Evolutionary conservation across 1,139 yeast species (phyloP).

Genomic region (Debaryomyces psychrophilus): DNA sequence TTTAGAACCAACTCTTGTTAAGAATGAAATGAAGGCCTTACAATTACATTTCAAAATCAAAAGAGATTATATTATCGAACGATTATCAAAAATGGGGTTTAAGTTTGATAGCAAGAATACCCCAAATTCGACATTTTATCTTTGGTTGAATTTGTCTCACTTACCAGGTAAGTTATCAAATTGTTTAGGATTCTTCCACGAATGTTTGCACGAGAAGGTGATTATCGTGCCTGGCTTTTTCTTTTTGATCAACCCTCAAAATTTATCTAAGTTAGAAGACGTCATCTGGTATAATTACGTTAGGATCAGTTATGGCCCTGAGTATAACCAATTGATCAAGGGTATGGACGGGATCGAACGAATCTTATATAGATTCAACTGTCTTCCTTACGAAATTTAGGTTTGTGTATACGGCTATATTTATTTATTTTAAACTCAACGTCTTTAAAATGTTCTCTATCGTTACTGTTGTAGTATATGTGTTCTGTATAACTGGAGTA

Average conservation of each 20-base stretch:
- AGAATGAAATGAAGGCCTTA: constrained; percentile 60
- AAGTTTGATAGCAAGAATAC: constrained; percentile 45
- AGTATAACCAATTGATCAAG: constrained; percentile 51
- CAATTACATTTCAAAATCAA: constrained; percentile 64
- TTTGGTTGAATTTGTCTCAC: constrained; percentile 63
- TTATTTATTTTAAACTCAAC: background rate
- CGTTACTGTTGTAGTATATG: background rate
- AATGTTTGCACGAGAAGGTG: constrained; percentile 64
- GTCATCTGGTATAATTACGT: constrained; percentile 68
- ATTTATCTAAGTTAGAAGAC: constrained; percentile 62
- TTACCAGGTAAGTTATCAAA: constrained; percentile 63
- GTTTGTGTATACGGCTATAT: background rate
- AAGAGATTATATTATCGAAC: constrained; percentile 58
- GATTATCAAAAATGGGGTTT: constrained; percentile 62
- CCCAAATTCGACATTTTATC: constrained; percentile 67
- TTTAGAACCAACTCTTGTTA: constrained; percentile 55
- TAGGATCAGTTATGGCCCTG: constrained; percentile 68
- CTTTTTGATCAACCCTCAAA: constrained; percentile 67
- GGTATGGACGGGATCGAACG: constrained; percentile 73
- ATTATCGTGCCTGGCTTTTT: constrained; percentile 71
- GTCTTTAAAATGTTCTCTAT: background rate
- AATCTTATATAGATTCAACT: constrained; percentile 51
- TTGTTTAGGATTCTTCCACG: constrained; percentile 70
- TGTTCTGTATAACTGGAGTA: no score
- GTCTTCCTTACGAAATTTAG: constrained; percentile 37